These are phyloP conservation scores for Cardamine chenopodiifolia DNA, from an alignment of 345 rosid genomes.

Conservation along the genomic window DNA sequence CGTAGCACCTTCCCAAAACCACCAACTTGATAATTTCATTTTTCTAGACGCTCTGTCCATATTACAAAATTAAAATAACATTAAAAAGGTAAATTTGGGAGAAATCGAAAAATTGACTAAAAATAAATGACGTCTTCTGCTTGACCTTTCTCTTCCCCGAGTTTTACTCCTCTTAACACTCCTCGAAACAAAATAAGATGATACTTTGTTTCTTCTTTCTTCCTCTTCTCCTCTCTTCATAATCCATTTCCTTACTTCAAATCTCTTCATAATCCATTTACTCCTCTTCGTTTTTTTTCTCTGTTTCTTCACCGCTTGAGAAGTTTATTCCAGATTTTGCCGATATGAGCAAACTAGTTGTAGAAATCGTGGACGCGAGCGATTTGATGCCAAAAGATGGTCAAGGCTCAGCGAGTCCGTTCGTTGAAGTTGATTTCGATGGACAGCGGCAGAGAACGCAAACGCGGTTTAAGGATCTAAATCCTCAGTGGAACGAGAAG, in stretches of 20 bases:
- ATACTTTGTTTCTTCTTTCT: conserved; percentile 9
- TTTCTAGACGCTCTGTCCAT: background rate
- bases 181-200: conserved; percentile 18
- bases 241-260: background rate
- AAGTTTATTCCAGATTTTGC: background rate
- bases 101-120: conserved; percentile 28
- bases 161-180: conserved; percentile 32
- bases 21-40: background rate
- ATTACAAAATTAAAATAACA: background rate
- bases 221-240: conserved; percentile 32
- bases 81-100: conserved; percentile 16
- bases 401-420: conserved; percentile 76
- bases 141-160: conserved; percentile 38
- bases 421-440: conserved; percentile 68
- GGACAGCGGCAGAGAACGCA: conserved; percentile 62
- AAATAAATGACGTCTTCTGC: conserved; percentile 38
- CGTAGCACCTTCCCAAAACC: background rate
- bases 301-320: background rate
- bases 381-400: conserved; percentile 86
- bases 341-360: conserved; percentile 66
- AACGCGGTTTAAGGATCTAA: conserved; percentile 66
- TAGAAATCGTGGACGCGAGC: conserved; percentile 74
- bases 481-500: conserved; percentile 75
- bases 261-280: too few relatives aligned
- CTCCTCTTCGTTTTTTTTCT: too few relatives aligned